A percentile compares a stretch with the other conserved stretches of the same genome.
phyloP scores from a whole-genome alignment of 495 filamentous ascomycete genomes.

The Talaromyces trachyspermus region DNA sequence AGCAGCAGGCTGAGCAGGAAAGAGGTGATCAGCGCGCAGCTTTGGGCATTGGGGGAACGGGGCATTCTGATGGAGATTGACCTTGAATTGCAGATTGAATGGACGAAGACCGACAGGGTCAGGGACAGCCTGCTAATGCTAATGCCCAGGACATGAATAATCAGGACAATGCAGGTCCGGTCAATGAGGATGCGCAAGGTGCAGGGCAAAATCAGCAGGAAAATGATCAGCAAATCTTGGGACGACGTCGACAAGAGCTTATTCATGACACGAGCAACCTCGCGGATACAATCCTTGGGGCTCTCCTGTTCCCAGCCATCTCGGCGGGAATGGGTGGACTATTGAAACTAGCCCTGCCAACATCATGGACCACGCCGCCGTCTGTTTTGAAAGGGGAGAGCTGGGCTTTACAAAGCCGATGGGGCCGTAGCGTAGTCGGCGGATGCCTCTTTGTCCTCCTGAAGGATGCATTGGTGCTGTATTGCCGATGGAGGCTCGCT shows the following conservation, averaged over 20 bases:
- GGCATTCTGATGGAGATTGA: constrained; percentile 40
- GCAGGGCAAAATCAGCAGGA: constrained; percentile 20
- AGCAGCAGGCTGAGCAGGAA: constrained; percentile 33
- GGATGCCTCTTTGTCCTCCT: constrained; percentile 74
- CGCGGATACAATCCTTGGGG: constrained; percentile 52
- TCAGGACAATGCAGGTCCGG: constrained; percentile 20
- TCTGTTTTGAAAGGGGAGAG: constrained; percentile 29
- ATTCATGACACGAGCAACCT: constrained; percentile 44
- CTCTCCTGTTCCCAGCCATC: constrained; percentile 55
- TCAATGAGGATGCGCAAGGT: constrained; percentile 8
- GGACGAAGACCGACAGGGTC: constrained; percentile 28
- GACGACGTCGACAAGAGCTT: constrained; percentile 36
- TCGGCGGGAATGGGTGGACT: constrained; percentile 61
- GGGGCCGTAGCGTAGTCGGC: constrained; percentile 73
- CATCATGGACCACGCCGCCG: constrained; percentile 50
- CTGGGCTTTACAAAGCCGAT: constrained; percentile 65
- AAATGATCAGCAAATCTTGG: constrained; percentile 20
- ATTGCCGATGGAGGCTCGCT: constrained; percentile 65
- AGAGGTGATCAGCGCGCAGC: constrained; percentile 26
- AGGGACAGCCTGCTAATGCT: constrained; percentile 18
- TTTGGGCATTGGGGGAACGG: constrained; percentile 31
- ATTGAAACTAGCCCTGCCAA: constrained; percentile 54
- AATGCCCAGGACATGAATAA: constrained; percentile 16
- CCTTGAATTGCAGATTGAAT: constrained; percentile 34
- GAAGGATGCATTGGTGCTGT: constrained; percentile 67